A percentile compares a stretch with the other conserved stretches of the same genome.
These are phyloP conservation scores for Wickerhamomyces ciferrii DNA, from an alignment of 805 yeast genomes.

Conservation along the genomic window DNA sequence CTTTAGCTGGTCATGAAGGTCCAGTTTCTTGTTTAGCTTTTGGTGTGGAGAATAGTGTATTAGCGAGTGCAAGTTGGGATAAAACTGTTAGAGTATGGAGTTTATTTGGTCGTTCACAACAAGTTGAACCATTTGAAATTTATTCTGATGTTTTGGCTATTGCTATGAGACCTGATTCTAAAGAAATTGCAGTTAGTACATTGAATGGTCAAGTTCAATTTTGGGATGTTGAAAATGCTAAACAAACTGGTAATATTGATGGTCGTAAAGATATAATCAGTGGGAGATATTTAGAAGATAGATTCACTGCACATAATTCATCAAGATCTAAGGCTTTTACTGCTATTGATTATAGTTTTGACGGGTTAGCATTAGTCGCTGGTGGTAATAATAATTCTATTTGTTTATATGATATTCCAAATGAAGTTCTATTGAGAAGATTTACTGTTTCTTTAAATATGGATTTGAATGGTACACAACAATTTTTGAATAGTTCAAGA, in stretches of 20 bases:
- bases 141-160: conserved; percentile 79
- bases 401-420: conserved; percentile 84
- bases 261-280: conserved; percentile 81
- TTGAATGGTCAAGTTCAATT: conserved; percentile 82
- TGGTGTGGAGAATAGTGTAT: conserved; percentile 67
- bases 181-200: conserved; percentile 81
- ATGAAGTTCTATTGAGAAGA: conserved; percentile 78
- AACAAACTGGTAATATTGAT: conserved; percentile 79
- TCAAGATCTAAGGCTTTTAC: conserved; percentile 82
- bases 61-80: conserved; percentile 97
- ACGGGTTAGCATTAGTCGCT: conserved; percentile 82
- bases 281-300: conserved; percentile 79
- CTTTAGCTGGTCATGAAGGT: conserved; percentile 90
- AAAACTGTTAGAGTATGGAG: conserved; percentile 91
- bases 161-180: conserved; percentile 89
- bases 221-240: conserved; percentile 79
- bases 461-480: conserved; percentile 85
- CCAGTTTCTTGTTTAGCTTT: conserved; percentile 87
- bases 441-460: conserved; percentile 85
- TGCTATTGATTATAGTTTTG: conserved; percentile 78
- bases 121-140: conserved; percentile 86
- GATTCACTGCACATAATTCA: conserved; percentile 76
- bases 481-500: conserved; percentile 69
- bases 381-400: conserved; percentile 92
- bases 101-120: conserved; percentile 80